phyloP scores from a whole-genome alignment of 2,329 filamentous ascomycete species.

The Sordariomycetes sp. region DNA sequence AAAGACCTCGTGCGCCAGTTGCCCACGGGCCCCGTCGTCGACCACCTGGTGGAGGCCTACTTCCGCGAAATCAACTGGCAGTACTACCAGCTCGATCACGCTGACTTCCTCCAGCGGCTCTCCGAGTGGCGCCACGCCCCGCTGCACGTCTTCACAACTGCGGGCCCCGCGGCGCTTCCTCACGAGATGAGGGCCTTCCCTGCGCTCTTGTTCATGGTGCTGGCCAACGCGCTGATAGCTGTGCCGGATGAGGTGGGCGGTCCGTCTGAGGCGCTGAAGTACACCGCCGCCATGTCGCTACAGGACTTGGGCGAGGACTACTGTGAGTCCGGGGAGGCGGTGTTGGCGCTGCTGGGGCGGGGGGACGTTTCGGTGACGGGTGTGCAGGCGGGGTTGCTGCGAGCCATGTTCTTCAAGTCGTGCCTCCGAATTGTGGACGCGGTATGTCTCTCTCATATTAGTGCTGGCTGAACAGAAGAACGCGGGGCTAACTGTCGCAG shows the following conservation, averaged over 20 bases:
- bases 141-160: slow-evolving; percentile 35
- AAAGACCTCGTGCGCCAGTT: slow-evolving; percentile 47
- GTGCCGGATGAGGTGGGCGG: slow-evolving; percentile 35
- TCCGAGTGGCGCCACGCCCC: slow-evolving; percentile 43
- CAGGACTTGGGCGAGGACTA: slow-evolving; percentile 51
- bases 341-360: slow-evolving; percentile 46
- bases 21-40: slow-evolving; percentile 41
- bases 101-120: slow-evolving; percentile 38
- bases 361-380: slow-evolving; percentile 43
- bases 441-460: background rate
- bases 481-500: slow-evolving; percentile 15
- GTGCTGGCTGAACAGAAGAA: background rate
- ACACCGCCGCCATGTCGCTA: slow-evolving; percentile 47
- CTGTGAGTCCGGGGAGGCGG: slow-evolving; percentile 43
- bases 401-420: slow-evolving; percentile 47
- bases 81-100: slow-evolving; percentile 44
- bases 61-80: slow-evolving; percentile 49
- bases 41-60: slow-evolving; percentile 42
- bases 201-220: slow-evolving; percentile 47
- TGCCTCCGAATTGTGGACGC: slow-evolving; percentile 21
- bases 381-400: slow-evolving; percentile 45
- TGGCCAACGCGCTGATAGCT: slow-evolving; percentile 42
- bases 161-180: slow-evolving; percentile 37
- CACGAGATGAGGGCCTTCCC: slow-evolving; percentile 45
- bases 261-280: slow-evolving; percentile 45